phyloP scores from a whole-genome alignment of 768 basidiomycete species.

The Lentinus brumalis region DNA sequence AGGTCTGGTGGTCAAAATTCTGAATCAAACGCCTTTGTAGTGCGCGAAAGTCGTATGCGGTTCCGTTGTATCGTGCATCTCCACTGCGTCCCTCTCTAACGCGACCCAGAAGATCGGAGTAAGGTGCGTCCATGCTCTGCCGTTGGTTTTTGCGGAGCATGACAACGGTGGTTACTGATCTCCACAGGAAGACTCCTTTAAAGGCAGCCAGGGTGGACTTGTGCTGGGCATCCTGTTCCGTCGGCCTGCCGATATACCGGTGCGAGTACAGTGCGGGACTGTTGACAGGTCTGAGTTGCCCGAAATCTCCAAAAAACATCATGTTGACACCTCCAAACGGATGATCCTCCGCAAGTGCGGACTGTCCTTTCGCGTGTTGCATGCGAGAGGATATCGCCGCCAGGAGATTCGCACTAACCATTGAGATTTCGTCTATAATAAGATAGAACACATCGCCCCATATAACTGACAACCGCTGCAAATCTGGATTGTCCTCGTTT shows the following conservation, averaged over 20 bases:
- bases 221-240: neutral
- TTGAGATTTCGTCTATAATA: slow-evolving; percentile 26
- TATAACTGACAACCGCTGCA: slow-evolving; percentile 4
- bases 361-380: slow-evolving; percentile 21
- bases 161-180: too few relatives aligned
- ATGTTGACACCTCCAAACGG: slow-evolving; percentile 36
- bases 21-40: too few relatives aligned
- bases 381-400: slow-evolving; percentile 26
- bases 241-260: neutral
- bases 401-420: slow-evolving; percentile 25
- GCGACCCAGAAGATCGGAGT: too few relatives aligned
- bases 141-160: too few relatives aligned
- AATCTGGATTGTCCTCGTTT: neutral
- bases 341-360: neutral
- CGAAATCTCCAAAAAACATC: slow-evolving; percentile 35
- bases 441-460: slow-evolving; percentile 23
- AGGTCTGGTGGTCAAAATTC: too few relatives aligned
- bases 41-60: too few relatives aligned
- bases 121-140: too few relatives aligned
- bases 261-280: slow-evolving; percentile 22
- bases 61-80: too few relatives aligned
- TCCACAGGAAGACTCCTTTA: too few relatives aligned
- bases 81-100: too few relatives aligned
- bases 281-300: slow-evolving; percentile 28
- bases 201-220: too few relatives aligned